Evolutionary conservation across 345 rosid species (phyloP), one percentile per base, ranked within the genome.

Genomic region (Boechera stricta): DNA sequence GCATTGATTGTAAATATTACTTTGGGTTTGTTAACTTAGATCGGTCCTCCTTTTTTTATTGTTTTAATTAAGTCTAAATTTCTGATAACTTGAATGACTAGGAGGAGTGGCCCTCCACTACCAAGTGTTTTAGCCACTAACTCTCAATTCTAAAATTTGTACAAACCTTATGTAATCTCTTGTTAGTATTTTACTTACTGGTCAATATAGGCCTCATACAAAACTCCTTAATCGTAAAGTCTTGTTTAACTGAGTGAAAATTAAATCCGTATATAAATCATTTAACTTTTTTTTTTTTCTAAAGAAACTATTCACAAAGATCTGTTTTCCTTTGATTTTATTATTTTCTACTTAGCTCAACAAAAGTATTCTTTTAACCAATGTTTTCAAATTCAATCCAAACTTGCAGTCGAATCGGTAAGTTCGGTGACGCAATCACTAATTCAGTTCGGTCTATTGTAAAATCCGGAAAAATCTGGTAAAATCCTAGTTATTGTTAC

Each of bases 41-140:
- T n/a, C 11, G 4, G 26, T 38, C 16, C 6, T 28, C n/a, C 5
- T 28, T 12, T 5, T 49, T 7, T 7, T 7, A 0, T 39, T 3
- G 13, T 28, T 54, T 13, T 21, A 54, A 9, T 10, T 26, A 1
- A 11, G 16, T 28, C 33, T n/a, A 28, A 63, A 53, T 29, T 10
- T 53, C 10, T 36, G 6, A 5, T 21, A 47, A 38, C 28, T 35
- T 57, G 52, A 29, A 49, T 48, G 73, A 49, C 35, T 12, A 26
- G 73, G 59, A 57, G 32, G 54, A 75, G 73, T 67, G 67, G 79
- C 33, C 60, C 67, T 75, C 79, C 67, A 75, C 73, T 68, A 64
- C 35, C 31, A 31, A 64, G 54, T 6, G 29, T 39, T 64, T 16
- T 38, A 56, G 36, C 71, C 63, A 73, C 35, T 41, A 42, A 63